phyloP scores from a whole-genome alignment of 2,329 filamentous ascomycete species.

The Fusarium lateritium region DNA sequence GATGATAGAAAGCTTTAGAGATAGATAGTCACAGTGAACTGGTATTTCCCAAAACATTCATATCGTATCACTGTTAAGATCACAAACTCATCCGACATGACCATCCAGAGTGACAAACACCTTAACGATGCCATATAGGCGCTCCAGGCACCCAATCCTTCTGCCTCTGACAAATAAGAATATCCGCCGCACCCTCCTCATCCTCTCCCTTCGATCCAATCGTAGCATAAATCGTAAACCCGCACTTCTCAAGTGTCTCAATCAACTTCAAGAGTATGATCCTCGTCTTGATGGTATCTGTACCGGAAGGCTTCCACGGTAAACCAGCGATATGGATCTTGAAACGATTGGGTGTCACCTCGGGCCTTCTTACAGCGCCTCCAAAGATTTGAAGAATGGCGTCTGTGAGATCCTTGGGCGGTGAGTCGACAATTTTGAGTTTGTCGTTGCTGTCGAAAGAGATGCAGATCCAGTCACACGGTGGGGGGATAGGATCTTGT shows the following conservation, averaged over 20 bases:
- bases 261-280: neutral
- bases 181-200: slow-evolving; percentile 10
- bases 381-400: slow-evolving; percentile 2
- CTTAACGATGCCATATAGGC: slow-evolving; percentile 32
- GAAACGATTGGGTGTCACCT: neutral
- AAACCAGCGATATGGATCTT: slow-evolving; percentile 2
- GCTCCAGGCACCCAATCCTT: slow-evolving; percentile 32
- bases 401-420: slow-evolving; percentile 19
- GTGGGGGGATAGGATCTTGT: slow-evolving; percentile 19
- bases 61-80: neutral
- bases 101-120: neutral
- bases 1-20: too few relatives aligned
- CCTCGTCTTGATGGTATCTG: slow-evolving; percentile 6
- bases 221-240: slow-evolving; percentile 25
- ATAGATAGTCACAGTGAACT: too few relatives aligned
- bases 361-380: neutral
- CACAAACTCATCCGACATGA: neutral
- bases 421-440: slow-evolving; percentile 24
- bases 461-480: slow-evolving; percentile 30
- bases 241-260: slow-evolving; percentile 11
- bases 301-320: slow-evolving; percentile 18
- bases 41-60: too few relatives aligned
- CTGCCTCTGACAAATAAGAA: slow-evolving; percentile 30
- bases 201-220: slow-evolving; percentile 8
- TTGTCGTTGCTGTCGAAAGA: slow-evolving; percentile 33